Evolutionary conservation across 257 asterid genomes (phyloP), one percentile per base, ranked within the genome.

Genomic region (Gentiana macrophylla): DNA sequence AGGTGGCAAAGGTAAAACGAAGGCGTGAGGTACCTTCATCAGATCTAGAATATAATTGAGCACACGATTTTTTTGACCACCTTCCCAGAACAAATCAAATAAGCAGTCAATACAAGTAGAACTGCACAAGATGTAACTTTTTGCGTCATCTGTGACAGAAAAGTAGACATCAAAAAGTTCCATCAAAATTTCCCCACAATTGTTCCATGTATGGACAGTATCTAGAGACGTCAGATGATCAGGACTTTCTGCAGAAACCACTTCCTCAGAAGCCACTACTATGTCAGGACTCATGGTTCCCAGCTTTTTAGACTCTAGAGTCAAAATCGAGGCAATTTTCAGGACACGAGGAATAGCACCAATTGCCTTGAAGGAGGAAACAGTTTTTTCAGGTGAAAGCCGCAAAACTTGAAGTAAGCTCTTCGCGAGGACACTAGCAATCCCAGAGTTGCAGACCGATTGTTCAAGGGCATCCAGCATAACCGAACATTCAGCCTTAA

Each of bases 1-100:
- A 11, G 24, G 52, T 6, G 33, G 65, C 55, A 15, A 46, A 65
- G 49, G 65, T 47, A 33, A 57, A 70, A 15, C 60, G 50, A 46
- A 54, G 54, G 34, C 24, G 32, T 24, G 24, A 57, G n/a, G 58
- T 70, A 92, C 98, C 98, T 87, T 85, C 98, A 92, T 83, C 59
- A 92, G 84, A 52, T 81, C 95, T 74, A 92, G 79, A 77, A 88
- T 77, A 77, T 79, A 82, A 68, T 70, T 71, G 41, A 88, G 94
- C 83, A 88, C 79, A 64, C 61, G 73, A 65, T 71, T 70, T 78
- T 93, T 79, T 61, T 84, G 76, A 62, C 65, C 74, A 67, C 83
- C 93, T 72, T 92, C 95, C 98, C 97, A 92, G 55, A 92, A 88
- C 77, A 92, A 79, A 65, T 88, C 97, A 70, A 92, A 84, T 75